Evolutionary conservation across 176 grass and related monocot species (phyloP), one percentile per base, ranked within the genome.

Genomic region (Alloteropsis semialata): DNA sequence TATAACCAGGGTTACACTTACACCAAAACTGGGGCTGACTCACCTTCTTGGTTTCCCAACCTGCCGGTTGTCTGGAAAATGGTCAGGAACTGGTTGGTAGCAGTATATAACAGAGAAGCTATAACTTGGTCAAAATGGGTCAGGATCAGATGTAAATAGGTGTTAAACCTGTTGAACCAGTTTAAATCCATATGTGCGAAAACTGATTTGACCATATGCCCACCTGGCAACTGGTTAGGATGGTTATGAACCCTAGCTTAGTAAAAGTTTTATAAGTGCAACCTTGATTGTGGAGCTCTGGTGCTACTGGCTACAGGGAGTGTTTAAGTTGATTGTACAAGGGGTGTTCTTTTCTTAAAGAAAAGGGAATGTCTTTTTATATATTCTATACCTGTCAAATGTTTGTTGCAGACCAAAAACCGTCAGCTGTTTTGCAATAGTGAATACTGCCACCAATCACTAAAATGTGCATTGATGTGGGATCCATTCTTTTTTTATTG

Each of bases 321-420:
- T 55, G 65, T 74, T 69, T 68, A 12, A 58, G 70, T 69, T n/a
- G 9, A 56, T 43, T 16, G 54, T 61, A 5, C 2, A 50, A 60
- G 6, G 38, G 3, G 22, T 42, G 6, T 6, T 14, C 57, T 25
- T 14, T 38, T 5, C 42, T 21, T 38, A 7, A 58, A n/a, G 70
- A 75, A 59, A 10, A 46, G 33, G 10, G 41, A 38, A 13, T 41
- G 30, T 34, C 24, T 43, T 59, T 32, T 43, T 59, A 28, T 56
- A 7, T 18, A 48, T 81, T 49, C 17, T 82, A 13, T 72, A 77
- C 32, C 12, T 28, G 5, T 45, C 62, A 27, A 75, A 49, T 74
- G 25, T 81, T 81, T 49, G 50, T 8, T 87, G 6, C 42, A 62
- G 22, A 9, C 51, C 48, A 69, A 21, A 87, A 77, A 58, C 3